A percentile compares a stretch with the other conserved stretches of the same genome.
Conservation (phyloP, 345 rosid species). For the Gynandropsis gynandra region DNA sequence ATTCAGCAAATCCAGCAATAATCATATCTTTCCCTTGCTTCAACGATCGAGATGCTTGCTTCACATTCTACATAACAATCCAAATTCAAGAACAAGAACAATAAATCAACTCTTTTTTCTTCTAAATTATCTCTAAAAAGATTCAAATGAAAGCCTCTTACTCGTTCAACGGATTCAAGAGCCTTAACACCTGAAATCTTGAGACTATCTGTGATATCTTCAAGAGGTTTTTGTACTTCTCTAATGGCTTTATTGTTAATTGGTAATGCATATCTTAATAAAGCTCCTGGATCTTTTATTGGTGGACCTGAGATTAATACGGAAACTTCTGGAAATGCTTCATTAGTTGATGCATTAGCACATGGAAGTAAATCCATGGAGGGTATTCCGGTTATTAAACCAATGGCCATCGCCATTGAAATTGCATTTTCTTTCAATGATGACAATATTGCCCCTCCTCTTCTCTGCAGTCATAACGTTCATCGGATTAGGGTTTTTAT, state of each 20-base stretch:
- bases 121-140: not conserved
- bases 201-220: slow-evolving; percentile 90
- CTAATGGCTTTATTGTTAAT: slow-evolving; percentile 82
- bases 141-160: slow-evolving; percentile 24
- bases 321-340: slow-evolving; percentile 60
- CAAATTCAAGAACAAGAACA: not conserved
- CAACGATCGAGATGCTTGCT: slow-evolving; percentile 68
- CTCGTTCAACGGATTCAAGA: slow-evolving; percentile 90
- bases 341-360: slow-evolving; percentile 44
- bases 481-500: not conserved
- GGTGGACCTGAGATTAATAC: slow-evolving; percentile 97
- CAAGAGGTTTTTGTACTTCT: slow-evolving; percentile 93
- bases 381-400: slow-evolving; percentile 55
- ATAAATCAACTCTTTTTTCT: not conserved
- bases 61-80: slow-evolving; percentile 53
- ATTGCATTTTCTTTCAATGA: slow-evolving; percentile 74
- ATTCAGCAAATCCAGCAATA: slow-evolving; percentile 68
- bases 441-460: slow-evolving; percentile 32
- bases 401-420: slow-evolving; percentile 63
- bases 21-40: slow-evolving; percentile 74
- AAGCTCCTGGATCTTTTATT: slow-evolving; percentile 80
- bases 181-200: slow-evolving; percentile 80
- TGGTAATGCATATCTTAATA: slow-evolving; percentile 84
- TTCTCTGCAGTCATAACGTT: slow-evolving; percentile 37
- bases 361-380: slow-evolving; percentile 34